Evolutionary conservation across 192 early-diverging fungal genomes (phyloP).

Genomic region (Pecoramyces ruminantium): DNA sequence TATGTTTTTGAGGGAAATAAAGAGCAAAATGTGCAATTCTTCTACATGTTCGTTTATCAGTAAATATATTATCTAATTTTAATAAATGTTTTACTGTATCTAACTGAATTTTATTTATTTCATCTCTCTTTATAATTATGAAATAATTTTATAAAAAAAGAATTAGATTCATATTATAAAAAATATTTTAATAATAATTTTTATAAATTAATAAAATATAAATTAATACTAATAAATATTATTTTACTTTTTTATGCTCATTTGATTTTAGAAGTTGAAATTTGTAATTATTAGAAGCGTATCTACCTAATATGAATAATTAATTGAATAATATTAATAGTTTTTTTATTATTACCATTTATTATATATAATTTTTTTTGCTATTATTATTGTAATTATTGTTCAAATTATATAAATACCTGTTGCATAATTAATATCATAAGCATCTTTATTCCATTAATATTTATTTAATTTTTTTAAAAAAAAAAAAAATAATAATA

Average conservation of each 20-base stretch:
- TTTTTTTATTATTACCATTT: background rate
- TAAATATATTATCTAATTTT: background rate
- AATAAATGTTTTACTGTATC: background rate
- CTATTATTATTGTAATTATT: too few species aligned
- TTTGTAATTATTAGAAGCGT: background rate
- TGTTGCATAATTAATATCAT: background rate
- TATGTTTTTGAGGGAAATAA: background rate
- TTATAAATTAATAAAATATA: too few species aligned
- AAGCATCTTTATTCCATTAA: background rate
- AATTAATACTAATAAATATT: background rate
- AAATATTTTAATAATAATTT: too few species aligned
- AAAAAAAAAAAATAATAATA: background rate
- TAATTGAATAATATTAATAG: too few species aligned
- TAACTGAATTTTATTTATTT: background rate
- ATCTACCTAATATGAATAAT: too few species aligned
- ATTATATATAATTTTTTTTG: background rate
- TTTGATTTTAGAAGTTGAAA: background rate
- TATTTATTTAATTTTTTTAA: too few species aligned
- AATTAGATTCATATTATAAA: too few species aligned
- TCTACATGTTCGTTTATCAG: background rate
- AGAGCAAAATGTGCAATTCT: background rate
- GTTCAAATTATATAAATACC: background rate
- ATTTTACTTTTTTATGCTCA: background rate
- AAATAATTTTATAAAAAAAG: too few species aligned
- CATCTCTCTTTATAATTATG: too few species aligned